A percentile compares a stretch with the other conserved stretches of the same genome.
phyloP scores from a whole-genome alignment of 306 rosid species.

The Pterocarpus macrocarpus region DNA sequence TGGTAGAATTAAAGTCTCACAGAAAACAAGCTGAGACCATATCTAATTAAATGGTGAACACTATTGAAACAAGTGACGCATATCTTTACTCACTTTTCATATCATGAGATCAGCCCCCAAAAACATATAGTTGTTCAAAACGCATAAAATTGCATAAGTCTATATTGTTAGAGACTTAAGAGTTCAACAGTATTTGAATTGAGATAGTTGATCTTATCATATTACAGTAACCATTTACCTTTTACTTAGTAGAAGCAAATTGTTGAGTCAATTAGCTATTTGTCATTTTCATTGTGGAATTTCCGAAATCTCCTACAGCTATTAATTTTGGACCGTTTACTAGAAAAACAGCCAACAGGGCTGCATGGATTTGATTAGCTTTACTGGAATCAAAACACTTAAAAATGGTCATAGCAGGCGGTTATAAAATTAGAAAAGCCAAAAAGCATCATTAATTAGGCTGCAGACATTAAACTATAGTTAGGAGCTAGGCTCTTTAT shows the following conservation, averaged over 20 bases:
- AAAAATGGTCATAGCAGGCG: slow-evolving; percentile 31
- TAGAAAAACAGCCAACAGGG: background rate
- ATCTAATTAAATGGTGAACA: background rate
- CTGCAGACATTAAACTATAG: slow-evolving; percentile 20
- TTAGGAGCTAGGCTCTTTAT: slow-evolving; percentile 8
- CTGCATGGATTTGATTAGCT: slow-evolving; percentile 12
- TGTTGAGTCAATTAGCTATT: background rate
- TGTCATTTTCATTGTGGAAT: slow-evolving; percentile 33
- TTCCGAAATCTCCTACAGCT: background rate
- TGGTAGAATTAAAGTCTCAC: background rate
- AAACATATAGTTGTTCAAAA: background rate
- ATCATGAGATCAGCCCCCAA: background rate
- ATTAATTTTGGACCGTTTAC: slow-evolving; percentile 29
- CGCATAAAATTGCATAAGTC: background rate
- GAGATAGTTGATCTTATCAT: background rate
- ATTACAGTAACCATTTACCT: background rate
- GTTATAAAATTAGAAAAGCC: background rate
- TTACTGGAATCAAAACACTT: background rate
- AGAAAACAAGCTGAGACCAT: background rate
- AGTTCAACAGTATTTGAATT: background rate
- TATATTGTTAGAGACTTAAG: background rate
- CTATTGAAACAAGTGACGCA: background rate
- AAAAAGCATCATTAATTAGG: background rate
- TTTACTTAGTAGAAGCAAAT: slow-evolving; percentile 4
- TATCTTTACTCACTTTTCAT: background rate